Conservation (phyloP, 2,329 filamentous ascomycete genomes). For the Colletotrichum noveboracense region DNA sequence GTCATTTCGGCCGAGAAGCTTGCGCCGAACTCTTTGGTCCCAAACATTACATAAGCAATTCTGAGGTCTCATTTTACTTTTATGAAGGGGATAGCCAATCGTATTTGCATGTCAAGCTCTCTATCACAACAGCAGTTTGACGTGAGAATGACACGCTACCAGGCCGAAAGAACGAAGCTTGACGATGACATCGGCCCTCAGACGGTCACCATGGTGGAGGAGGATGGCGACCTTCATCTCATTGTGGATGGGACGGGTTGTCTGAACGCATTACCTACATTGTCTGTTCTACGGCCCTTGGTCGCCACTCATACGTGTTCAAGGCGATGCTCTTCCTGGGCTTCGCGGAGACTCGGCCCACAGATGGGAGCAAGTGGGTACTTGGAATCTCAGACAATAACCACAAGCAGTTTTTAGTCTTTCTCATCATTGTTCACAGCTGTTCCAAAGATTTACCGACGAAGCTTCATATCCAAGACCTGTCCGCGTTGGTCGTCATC, state of each 20-base stretch:
- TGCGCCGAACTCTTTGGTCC: too few relatives aligned
- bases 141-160: background rate
- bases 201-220: background rate
- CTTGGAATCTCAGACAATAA: background rate
- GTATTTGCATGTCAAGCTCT: too few relatives aligned
- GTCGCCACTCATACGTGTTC: slow-evolving; percentile 30
- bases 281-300: slow-evolving; percentile 17
- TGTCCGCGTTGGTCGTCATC: background rate
- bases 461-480: background rate
- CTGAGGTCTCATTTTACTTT: too few relatives aligned
- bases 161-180: background rate
- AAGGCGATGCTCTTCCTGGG: slow-evolving; percentile 30
- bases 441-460: background rate
- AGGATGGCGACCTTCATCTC: background rate
- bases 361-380: background rate
- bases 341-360: slow-evolving; percentile 26
- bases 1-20: too few relatives aligned
- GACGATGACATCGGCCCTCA: background rate
- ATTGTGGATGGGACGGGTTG: too few relatives aligned
- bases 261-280: background rate
- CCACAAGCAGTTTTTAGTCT: background rate
- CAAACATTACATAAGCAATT: too few relatives aligned
- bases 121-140: too few relatives aligned
- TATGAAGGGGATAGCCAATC: too few relatives aligned
- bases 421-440: background rate